A percentile compares a stretch with the other conserved stretches of the same genome.
phyloP scores from a whole-genome alignment of 2,329 filamentous ascomycete genomes.

The Cladosporium velox region DNA sequence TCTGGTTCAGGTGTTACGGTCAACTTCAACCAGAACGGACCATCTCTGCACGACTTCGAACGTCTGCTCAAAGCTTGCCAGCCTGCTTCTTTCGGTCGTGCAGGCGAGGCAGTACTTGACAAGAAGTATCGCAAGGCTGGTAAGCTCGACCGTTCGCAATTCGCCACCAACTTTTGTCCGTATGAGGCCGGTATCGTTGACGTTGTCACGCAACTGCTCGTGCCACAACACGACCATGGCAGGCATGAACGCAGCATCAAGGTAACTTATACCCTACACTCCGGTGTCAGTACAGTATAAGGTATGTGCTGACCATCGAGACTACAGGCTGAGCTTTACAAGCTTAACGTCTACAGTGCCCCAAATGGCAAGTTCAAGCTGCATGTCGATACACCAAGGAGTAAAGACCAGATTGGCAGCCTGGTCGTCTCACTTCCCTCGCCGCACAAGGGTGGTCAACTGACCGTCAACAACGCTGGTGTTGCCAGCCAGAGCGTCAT shows the following conservation, averaged over 20 bases:
- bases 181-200: constrained; percentile 57
- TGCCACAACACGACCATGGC: constrained; percentile 35
- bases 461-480: constrained; percentile 47
- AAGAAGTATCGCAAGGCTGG: constrained; percentile 55
- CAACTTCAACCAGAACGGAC: background rate
- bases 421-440: constrained; percentile 30
- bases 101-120: constrained; percentile 52
- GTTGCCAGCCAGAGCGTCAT: constrained; percentile 28
- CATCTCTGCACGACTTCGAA: background rate
- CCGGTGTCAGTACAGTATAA: constrained; percentile 3
- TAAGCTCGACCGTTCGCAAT: constrained; percentile 52
- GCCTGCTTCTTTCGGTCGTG: constrained; percentile 54
- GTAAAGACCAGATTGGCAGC: constrained; percentile 28
- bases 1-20: background rate
- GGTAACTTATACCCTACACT: background rate
- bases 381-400: too few species aligned
- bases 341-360: constrained; percentile 51
- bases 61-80: constrained; percentile 28
- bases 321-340: constrained; percentile 58
- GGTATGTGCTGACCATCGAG: constrained; percentile 5
- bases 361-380: background rate
- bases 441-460: constrained; percentile 37
- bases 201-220: constrained; percentile 49
- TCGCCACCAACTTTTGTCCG: constrained; percentile 53
- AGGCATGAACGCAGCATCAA: background rate